A percentile compares a stretch with the other conserved stretches of the same genome.
Conservation (phyloP, 2,329 filamentous ascomycete genomes). For the Chalaropsis ovoidea region DNA sequence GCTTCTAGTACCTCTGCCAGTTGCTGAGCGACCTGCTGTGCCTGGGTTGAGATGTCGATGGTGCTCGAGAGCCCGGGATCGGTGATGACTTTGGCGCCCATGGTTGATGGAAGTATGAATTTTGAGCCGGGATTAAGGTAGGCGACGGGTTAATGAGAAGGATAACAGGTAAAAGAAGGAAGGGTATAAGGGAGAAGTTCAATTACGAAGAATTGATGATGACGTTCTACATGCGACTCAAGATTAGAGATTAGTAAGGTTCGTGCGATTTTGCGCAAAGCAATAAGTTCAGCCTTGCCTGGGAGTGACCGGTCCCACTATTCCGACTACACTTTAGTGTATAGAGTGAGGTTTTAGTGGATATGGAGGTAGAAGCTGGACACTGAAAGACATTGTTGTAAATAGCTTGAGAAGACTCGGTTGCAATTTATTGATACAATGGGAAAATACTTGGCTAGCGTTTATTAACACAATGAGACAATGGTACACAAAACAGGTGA, state of each 20-base stretch:
- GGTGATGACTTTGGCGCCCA: constrained; percentile 30
- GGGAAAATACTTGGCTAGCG: no score
- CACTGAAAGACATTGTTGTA: neutral
- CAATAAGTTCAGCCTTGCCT: constrained; percentile 3
- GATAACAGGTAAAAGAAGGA: neutral
- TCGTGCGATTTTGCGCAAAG: neutral
- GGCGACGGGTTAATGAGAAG: neutral
- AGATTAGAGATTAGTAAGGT: neutral
- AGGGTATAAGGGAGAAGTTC: neutral
- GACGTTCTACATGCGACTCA: neutral
- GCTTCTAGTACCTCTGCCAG: constrained; percentile 47
- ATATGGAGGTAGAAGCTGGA: neutral
- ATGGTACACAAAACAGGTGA: no score
- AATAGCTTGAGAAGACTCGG: no score
- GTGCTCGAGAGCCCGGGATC: constrained; percentile 52
- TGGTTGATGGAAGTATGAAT: neutral
- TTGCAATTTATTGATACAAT: no score
- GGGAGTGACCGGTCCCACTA: neutral
- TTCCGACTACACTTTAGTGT: neutral
- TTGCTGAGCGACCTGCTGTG: constrained; percentile 59
- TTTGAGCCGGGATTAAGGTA: neutral
- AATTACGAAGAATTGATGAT: neutral
- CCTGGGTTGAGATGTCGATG: constrained; percentile 60
- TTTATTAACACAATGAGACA: no score
- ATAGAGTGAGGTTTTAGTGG: neutral